Conservation (phyloP, 1,139 yeast species). For the Geotrichum europaeum region DNA sequence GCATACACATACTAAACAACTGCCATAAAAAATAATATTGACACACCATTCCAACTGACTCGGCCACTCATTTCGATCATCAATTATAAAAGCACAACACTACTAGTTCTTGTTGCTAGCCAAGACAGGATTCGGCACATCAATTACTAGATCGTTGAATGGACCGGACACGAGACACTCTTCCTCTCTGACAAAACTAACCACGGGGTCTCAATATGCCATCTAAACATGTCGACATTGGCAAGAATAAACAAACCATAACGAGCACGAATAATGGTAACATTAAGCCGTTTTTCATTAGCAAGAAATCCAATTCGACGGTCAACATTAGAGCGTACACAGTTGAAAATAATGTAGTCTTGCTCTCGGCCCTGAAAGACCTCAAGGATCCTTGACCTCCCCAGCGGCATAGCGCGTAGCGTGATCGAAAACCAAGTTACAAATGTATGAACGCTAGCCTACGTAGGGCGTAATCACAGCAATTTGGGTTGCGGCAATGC, state of each 20-base stretch:
- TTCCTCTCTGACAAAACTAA: neutral
- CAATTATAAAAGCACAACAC: too few species aligned
- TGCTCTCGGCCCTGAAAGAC: slow-evolving; percentile 98
- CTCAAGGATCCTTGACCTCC: slow-evolving; percentile 86
- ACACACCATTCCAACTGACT: too few species aligned
- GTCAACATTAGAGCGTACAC: slow-evolving; percentile 76
- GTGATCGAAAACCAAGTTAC: neutral
- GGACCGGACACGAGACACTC: neutral
- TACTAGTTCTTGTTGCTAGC: neutral
- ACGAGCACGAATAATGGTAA: slow-evolving; percentile 87
- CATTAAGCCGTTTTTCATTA: slow-evolving; percentile 90
- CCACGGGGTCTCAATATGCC: neutral
- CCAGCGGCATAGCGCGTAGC: neutral
- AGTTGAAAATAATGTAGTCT: slow-evolving; percentile 85
- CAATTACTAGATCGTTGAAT: neutral
- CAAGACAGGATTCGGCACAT: neutral
- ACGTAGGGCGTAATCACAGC: slow-evolving; percentile 94
- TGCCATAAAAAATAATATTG: too few species aligned
- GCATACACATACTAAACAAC: too few species aligned
- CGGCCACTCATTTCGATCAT: too few species aligned
- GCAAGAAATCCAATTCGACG: slow-evolving; percentile 72
- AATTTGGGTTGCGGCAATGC: slow-evolving; percentile 61
- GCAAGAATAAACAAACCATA: slow-evolving; percentile 82
- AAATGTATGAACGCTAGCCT: slow-evolving; percentile 53
- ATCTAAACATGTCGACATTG: slow-evolving; percentile 33